Base-by-base conservation (phyloP, 306 rosid species). In the Lathyrus tuberosus region DNA sequence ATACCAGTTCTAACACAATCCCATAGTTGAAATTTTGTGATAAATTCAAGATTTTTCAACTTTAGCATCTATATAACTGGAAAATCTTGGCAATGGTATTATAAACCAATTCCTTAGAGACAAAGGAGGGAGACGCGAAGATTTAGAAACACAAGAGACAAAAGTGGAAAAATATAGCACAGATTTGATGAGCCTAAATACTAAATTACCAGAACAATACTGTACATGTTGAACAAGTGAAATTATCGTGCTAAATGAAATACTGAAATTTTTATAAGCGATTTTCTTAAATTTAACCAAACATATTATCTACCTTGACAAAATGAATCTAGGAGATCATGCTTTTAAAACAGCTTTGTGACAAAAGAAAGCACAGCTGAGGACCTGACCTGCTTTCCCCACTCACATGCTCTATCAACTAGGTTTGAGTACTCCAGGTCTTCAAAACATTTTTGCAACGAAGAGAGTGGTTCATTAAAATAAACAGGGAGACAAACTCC, bases 401-500 rank as follows among this genome's bases (percentile, higher is more conserved):
- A 91, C 79, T 84, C 96, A 67, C 76, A 71, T 51, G 99, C 99
- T 79, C 81, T 85, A 83, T 94, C 99, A 74, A 94, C 97, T 84
- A 94, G 83, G 83, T 84, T 80, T 9, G 99, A 94, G 83, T 94
- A 94, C 81, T 94, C 99, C 67, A 94, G 80, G 80, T 94, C 99
- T 88, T 94, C 99, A 77, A 94, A 94, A 81, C 97, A 94, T 82
- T 94, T 94, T 83, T 94, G 99, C 82, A 94, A 79, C 1, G 99
- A 91, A 48, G 99, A 94, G 67, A 94, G 91, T 47, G 99, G 99
- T 81, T 94, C 99, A 68, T 94, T 94, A 83, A 94, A 94, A 86
- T 94, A 94, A 82, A 94, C 97, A 73, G 99, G 97, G 72, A 94
- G 99, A 79, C 99, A 94, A 77, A 94, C 99, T 72, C 99, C 99